phyloP scores from a whole-genome alignment of 441 rosid genomes.

The Pelargonium hybrid region DNA sequence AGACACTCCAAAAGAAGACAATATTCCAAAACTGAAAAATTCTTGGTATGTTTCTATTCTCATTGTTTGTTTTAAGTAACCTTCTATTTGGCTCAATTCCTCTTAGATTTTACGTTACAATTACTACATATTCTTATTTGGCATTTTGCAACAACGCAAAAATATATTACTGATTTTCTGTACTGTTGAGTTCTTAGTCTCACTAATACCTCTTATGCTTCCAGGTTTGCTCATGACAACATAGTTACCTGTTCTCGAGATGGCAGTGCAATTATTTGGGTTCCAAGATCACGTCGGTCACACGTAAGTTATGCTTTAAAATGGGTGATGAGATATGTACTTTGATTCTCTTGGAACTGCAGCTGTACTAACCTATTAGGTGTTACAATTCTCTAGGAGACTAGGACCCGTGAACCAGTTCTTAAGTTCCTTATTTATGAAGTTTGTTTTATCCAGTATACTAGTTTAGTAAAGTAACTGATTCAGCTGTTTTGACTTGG shows the following conservation, averaged over 20 bases:
- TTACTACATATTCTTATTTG: not conserved
- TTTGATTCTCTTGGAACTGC: not conserved
- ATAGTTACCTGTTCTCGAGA: constrained; percentile 99
- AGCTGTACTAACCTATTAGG: not conserved
- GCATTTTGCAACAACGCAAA: not conserved
- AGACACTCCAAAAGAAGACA: constrained; percentile 73
- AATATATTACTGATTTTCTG: not conserved
- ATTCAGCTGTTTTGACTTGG: too few species aligned
- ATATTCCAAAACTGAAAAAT: constrained; percentile 74
- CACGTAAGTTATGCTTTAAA: constrained; percentile 42
- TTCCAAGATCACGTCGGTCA: constrained; percentile 86
- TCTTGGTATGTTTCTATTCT: constrained; percentile 53
- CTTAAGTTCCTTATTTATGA: too few species aligned
- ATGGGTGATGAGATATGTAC: not conserved
- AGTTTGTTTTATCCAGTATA: not conserved
- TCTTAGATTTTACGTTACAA: constrained; percentile 9
- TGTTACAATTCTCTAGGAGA: not conserved
- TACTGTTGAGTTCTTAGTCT: not conserved
- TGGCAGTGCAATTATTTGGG: constrained; percentile 99
- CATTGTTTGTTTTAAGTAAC: not conserved
- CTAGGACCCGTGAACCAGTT: too few species aligned
- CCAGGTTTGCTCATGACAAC: constrained; percentile 90
- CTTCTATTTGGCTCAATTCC: constrained; percentile 10
- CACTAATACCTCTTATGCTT: not conserved
- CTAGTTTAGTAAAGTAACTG: not conserved